These are phyloP conservation scores for Mortierella sp. DNA, from an alignment of 371 early-diverging fungal species.

Conservation along the genomic window DNA sequence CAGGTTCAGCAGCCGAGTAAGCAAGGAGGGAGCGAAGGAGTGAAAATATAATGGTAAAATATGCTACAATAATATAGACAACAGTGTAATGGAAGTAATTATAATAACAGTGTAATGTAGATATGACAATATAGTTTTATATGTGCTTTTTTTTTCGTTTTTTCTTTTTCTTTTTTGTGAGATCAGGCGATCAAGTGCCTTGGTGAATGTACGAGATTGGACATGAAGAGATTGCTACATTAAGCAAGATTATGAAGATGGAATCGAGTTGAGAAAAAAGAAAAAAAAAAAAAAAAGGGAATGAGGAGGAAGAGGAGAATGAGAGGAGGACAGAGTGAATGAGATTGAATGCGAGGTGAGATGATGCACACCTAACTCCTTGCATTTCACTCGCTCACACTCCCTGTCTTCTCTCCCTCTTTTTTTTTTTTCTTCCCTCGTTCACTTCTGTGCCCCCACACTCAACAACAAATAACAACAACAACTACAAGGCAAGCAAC, in stretches of 20 bases:
- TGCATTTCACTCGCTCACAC: not conserved
- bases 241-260: too few relatives aligned
- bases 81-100: not conserved
- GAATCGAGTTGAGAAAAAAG: too few relatives aligned
- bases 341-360: not conserved
- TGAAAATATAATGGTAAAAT: not conserved
- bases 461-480: not conserved
- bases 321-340: too few relatives aligned
- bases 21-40: not conserved
- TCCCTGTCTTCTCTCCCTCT: not conserved
- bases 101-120: not conserved
- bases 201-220: too few relatives aligned
- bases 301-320: too few relatives aligned
- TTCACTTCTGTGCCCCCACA: not conserved
- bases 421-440: not conserved
- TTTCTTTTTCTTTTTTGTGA: too few relatives aligned
- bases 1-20: not conserved
- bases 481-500: too few relatives aligned
- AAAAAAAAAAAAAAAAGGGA: too few relatives aligned
- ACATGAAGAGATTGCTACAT: too few relatives aligned
- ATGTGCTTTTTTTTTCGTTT: too few relatives aligned
- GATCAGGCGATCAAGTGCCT: too few relatives aligned
- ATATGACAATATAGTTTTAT: too few relatives aligned
- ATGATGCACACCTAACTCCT: not conserved
- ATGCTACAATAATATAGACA: not conserved